These are phyloP conservation scores for Cyclotella baltica DNA, from an alignment of 108 stramenopile species.

Conservation along the genomic window DNA sequence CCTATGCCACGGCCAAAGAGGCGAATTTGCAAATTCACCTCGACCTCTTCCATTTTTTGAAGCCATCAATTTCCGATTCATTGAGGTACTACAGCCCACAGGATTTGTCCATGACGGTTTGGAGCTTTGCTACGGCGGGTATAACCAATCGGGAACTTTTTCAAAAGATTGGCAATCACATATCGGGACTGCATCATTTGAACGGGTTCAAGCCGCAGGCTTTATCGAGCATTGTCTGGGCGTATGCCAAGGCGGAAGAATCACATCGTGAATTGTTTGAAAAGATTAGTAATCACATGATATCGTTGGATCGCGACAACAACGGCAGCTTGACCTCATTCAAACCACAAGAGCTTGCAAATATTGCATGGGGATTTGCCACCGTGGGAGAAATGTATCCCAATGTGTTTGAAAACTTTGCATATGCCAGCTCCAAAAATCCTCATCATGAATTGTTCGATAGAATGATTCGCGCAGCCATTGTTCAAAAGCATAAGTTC, in stretches of 20 bases:
- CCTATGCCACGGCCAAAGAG: too few relatives aligned
- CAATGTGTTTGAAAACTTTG: too few relatives aligned
- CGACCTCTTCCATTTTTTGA: too few relatives aligned
- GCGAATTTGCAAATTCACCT: too few relatives aligned
- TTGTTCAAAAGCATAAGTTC: too few relatives aligned
- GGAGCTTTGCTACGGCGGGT: background rate
- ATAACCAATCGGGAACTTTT: background rate
- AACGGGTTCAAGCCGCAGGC: background rate
- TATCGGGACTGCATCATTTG: background rate
- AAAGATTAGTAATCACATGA: background rate
- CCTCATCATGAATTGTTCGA: too few relatives aligned
- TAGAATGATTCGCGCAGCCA: too few relatives aligned
- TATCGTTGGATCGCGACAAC: background rate
- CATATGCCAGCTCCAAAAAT: too few relatives aligned
- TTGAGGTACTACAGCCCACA: background rate
- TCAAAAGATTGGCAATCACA: background rate
- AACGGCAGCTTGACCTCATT: background rate
- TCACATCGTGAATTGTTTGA: conserved; percentile 1
- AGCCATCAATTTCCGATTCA: background rate
- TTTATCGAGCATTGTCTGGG: background rate
- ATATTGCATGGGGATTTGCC: background rate
- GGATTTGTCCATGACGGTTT: background rate
- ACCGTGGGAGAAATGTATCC: background rate
- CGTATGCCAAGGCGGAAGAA: background rate
- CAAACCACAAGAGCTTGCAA: conserved; percentile 13